Percentiles rank a stretch among this genome's conserved stretches.
Evolutionary conservation across 2,329 filamentous ascomycete species (phyloP).

Genomic region (Pseudocercospora crystallina): DNA sequence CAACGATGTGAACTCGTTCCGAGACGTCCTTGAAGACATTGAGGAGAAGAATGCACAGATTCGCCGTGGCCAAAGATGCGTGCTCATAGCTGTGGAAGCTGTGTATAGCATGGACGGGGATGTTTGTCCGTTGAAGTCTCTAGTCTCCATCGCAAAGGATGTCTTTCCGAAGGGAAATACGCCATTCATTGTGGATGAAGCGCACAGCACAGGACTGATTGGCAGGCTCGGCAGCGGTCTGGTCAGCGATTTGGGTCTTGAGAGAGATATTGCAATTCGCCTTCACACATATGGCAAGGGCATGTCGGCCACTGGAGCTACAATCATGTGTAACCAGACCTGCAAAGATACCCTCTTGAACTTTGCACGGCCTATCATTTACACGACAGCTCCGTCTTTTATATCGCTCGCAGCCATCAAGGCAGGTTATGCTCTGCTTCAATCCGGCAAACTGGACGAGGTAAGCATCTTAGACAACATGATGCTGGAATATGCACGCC

Average conservation of each 20-base stretch:
- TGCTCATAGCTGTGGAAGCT: conserved; percentile 2
- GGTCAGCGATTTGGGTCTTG: conserved; percentile 2
- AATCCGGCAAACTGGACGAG: no score
- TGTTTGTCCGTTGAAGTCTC: conserved; percentile 76
- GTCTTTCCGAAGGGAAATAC: conserved; percentile 6
- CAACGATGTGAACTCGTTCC: conserved; percentile 5
- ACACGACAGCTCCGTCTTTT: conserved; percentile 5
- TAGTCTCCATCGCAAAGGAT: conserved; percentile 57
- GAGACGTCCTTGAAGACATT: not conserved
- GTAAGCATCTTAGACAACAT: no score
- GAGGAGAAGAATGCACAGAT: not conserved
- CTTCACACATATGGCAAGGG: conserved; percentile 7
- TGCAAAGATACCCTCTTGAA: conserved; percentile 1
- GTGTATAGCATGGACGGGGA: conserved; percentile 43
- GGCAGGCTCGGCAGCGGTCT: conserved; percentile 2
- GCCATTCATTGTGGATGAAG: conserved; percentile 9
- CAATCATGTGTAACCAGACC: conserved; percentile 6
- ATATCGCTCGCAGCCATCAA: not conserved
- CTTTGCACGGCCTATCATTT: conserved; percentile 2
- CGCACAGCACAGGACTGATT: conserved; percentile 5
- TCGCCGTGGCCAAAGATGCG: not conserved
- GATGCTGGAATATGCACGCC: no score
- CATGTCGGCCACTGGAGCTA: conserved; percentile 1
- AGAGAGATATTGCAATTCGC: conserved; percentile 7
- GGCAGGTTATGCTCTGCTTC: conserved; percentile 1